Conservation (phyloP, 768 basidiomycete species). For the Russula ochroleuca region DNA sequence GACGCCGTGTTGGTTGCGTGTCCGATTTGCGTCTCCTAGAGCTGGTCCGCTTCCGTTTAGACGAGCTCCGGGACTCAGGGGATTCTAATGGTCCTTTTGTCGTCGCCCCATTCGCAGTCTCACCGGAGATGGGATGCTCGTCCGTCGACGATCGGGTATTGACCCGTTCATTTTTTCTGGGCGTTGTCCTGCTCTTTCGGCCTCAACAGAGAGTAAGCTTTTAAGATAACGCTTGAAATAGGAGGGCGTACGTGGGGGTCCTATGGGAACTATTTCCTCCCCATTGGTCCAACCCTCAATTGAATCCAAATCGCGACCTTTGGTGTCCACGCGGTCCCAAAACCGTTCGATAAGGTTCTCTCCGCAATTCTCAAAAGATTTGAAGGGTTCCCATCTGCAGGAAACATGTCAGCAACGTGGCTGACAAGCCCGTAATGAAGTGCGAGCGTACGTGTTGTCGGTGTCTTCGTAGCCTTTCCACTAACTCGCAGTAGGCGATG, state of each 20-base stretch:
- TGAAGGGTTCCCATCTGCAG: conserved; percentile 26
- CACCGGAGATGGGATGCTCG: neutral
- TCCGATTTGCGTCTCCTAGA: conserved; percentile 17
- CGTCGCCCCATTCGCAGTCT: neutral
- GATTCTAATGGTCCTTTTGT: conserved; percentile 12
- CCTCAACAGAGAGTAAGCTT: conserved; percentile 6
- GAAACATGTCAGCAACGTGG: conserved; percentile 10
- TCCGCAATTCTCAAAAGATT: conserved; percentile 22
- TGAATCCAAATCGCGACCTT: conserved; percentile 18
- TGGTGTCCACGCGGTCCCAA: conserved; percentile 25
- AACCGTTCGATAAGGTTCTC: conserved; percentile 19
- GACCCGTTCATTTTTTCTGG: neutral
- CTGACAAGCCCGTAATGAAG: neutral
- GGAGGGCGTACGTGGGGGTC: conserved; percentile 20
- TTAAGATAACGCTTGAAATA: neutral
- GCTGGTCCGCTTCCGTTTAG: conserved; percentile 18
- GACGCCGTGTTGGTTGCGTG: neutral
- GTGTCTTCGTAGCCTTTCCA: conserved; percentile 26
- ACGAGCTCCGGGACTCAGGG: neutral
- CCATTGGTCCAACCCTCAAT: conserved; percentile 23
- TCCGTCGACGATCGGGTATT: neutral
- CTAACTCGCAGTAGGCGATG: neutral
- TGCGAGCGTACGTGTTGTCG: conserved; percentile 26
- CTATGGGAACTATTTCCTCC: conserved; percentile 24
- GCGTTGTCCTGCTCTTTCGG: conserved; percentile 4